These are phyloP conservation scores for Lepidium sativum DNA, from an alignment of 345 rosid genomes.

Conservation along the genomic window DNA sequence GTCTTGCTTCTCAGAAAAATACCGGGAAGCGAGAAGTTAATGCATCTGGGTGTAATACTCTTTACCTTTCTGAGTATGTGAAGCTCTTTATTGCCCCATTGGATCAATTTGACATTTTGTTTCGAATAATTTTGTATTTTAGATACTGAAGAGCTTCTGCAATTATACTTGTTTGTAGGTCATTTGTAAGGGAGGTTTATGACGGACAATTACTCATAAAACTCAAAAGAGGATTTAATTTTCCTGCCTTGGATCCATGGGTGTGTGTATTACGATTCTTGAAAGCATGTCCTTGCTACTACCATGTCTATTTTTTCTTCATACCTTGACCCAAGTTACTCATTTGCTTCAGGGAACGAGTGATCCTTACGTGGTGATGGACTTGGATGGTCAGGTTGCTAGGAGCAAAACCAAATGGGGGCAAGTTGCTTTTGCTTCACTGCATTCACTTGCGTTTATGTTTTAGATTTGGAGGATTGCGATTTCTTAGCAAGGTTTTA, in stretches of 20 bases:
- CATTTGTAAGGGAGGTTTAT: slow-evolving; percentile 70
- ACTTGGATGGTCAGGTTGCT: slow-evolving; percentile 79
- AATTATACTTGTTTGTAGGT: slow-evolving; percentile 34
- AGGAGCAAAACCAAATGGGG: slow-evolving; percentile 58
- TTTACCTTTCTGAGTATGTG: slow-evolving; percentile 79
- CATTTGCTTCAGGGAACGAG: slow-evolving; percentile 61
- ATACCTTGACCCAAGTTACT: neutral
- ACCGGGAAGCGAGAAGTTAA: slow-evolving; percentile 64
- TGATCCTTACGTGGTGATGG: slow-evolving; percentile 84
- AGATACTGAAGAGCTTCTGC: neutral
- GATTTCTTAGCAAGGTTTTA: neutral
- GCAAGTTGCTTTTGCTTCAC: slow-evolving; percentile 6
- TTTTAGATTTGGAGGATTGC: neutral
- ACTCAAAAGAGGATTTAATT: slow-evolving; percentile 60
- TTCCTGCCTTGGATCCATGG: slow-evolving; percentile 98
- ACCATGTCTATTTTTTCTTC: neutral
- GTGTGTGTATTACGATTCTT: slow-evolving; percentile 29
- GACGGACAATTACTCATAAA: slow-evolving; percentile 79
- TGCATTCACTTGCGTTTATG: neutral
- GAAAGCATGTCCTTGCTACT: neutral
- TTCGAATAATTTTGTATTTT: neutral
- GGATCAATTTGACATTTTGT: neutral
- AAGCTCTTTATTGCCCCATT: neutral
- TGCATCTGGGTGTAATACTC: slow-evolving; percentile 72
- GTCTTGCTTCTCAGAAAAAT: slow-evolving; percentile 40